A percentile compares a stretch with the other conserved stretches of the same genome.
phyloP scores from a whole-genome alignment of 805 yeast genomes.

The Sungouiozyma intestinalis region DNA sequence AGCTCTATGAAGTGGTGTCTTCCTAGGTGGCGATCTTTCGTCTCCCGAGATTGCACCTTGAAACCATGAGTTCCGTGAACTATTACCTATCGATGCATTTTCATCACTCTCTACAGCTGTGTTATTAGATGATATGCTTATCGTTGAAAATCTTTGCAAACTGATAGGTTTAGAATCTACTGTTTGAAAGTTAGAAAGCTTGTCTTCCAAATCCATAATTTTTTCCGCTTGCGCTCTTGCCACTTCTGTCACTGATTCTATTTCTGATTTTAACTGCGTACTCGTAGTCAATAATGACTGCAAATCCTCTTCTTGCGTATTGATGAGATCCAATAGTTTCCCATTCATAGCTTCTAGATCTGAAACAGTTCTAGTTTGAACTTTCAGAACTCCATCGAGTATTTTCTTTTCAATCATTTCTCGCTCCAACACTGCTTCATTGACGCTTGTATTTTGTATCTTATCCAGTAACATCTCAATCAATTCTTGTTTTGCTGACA shows the following conservation, averaged over 20 bases:
- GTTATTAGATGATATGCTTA: not conserved
- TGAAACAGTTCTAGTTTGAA: constrained; percentile 6
- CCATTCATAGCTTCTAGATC: constrained; percentile 14
- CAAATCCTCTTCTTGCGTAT: constrained; percentile 12
- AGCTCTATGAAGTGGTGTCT: not conserved
- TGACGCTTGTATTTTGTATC: constrained; percentile 8
- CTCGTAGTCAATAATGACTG: constrained; percentile 8
- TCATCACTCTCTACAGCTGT: not conserved
- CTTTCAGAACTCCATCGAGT: constrained; percentile 5
- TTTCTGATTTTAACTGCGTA: constrained; percentile 6
- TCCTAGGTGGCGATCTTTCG: not conserved
- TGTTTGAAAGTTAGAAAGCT: not conserved
- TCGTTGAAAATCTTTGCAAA: not conserved
- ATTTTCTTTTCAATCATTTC: constrained; percentile 6
- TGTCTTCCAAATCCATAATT: constrained; percentile 1
- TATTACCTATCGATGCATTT: not conserved
- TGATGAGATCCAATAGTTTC: constrained; percentile 14
- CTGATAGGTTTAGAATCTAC: not conserved
- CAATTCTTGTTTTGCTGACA: constrained; percentile 6
- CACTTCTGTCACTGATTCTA: constrained; percentile 8
- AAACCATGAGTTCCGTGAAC: not conserved
- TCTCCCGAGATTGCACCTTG: not conserved
- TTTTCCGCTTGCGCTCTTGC: constrained; percentile 4
- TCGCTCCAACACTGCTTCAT: constrained; percentile 6
- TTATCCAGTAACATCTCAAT: constrained; percentile 12